Evolutionary conservation across 2,329 filamentous ascomycete species (phyloP).

Genomic region (Colletotrichum melonis): DNA sequence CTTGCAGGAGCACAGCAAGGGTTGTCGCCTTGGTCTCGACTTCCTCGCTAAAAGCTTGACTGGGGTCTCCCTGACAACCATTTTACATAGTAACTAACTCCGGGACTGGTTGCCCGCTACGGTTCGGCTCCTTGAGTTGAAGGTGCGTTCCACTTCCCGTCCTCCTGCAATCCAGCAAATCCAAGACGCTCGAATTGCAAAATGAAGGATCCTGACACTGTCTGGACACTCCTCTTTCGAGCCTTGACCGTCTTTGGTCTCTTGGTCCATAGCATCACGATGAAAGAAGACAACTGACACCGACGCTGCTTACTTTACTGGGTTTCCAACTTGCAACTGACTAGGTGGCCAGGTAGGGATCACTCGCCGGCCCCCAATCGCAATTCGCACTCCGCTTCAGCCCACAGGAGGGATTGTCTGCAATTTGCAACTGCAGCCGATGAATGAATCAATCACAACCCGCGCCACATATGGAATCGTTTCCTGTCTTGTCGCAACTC

Average conservation of each 20-base stretch:
- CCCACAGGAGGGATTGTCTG: background rate
- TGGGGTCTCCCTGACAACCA: conserved; percentile 34
- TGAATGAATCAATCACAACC: background rate
- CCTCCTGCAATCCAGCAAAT: conserved; percentile 14
- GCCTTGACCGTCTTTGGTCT: background rate
- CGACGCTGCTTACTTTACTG: background rate
- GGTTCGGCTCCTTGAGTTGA: conserved; percentile 23
- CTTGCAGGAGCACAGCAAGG: conserved; percentile 18
- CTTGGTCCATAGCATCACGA: background rate
- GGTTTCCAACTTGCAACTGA: background rate
- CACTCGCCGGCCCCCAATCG: background rate
- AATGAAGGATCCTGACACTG: conserved; percentile 9
- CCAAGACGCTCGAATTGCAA: conserved; percentile 21
- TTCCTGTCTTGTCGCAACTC: conserved; percentile 21
- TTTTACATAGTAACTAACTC: conserved; percentile 13
- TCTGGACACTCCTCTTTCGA: background rate
- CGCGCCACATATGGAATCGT: conserved; percentile 2
- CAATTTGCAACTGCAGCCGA: conserved; percentile 2
- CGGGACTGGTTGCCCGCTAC: conserved; percentile 29
- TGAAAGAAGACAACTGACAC: background rate
- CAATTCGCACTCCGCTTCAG: background rate
- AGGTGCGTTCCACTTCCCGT: conserved; percentile 26
- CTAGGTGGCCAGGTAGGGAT: background rate
- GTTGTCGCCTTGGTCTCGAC: conserved; percentile 33
- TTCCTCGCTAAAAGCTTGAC: conserved; percentile 15